These are phyloP conservation scores for Metschnikowia lunata DNA, from an alignment of 805 yeast genomes.

Conservation along the genomic window DNA sequence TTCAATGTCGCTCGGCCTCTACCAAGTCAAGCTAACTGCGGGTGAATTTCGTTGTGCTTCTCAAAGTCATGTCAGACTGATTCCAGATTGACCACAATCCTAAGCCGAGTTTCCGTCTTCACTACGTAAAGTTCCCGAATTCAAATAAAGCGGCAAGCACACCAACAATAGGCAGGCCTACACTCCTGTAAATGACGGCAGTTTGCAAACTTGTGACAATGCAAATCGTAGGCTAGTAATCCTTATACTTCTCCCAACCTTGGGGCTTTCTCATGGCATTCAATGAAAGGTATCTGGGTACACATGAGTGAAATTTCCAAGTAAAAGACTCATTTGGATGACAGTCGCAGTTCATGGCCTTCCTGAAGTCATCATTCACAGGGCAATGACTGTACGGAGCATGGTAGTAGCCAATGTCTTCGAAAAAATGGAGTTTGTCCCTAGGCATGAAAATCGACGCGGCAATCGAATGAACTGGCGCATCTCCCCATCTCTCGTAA, in stretches of 20 bases:
- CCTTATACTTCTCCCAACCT: constrained; percentile 51
- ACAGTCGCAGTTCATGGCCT: constrained; percentile 65
- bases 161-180: too few relatives aligned
- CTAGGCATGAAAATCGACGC: constrained; percentile 71
- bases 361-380: constrained; percentile 52
- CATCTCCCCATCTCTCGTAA: constrained; percentile 17
- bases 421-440: constrained; percentile 69
- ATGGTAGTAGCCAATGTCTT: constrained; percentile 81
- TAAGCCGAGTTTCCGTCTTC: too few relatives aligned
- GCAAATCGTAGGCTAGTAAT: too few relatives aligned
- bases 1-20: too few relatives aligned
- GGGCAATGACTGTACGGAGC: constrained; percentile 83
- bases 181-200: too few relatives aligned
- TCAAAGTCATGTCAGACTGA: too few relatives aligned
- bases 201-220: too few relatives aligned
- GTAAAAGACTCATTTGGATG: constrained; percentile 69
- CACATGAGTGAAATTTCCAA: constrained; percentile 70
- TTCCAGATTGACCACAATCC: too few relatives aligned
- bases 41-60: too few relatives aligned
- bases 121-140: too few relatives aligned
- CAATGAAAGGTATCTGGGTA: constrained; percentile 54
- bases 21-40: too few relatives aligned
- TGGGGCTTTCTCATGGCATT: constrained; percentile 54
- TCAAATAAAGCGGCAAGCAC: too few relatives aligned
- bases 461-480: constrained; percentile 86